Evolutionary conservation across 2,329 filamentous ascomycete genomes (phyloP), one percentile per base, ranked within the genome.

Genomic region (Chaetomium globosum): DNA sequence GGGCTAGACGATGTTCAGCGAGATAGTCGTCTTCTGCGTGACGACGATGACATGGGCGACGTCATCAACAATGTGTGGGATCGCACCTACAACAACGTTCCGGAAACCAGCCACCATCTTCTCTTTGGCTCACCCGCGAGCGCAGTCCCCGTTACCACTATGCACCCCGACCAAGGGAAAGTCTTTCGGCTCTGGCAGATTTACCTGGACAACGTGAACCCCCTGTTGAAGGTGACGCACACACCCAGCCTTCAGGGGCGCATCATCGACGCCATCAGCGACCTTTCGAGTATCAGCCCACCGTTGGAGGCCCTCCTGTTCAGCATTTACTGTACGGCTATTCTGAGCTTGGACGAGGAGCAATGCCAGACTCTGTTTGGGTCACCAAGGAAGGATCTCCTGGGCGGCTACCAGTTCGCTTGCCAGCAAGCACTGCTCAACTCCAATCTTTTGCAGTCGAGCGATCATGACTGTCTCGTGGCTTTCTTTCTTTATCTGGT

Each of bases 161-260:
- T 87, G 0, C 88, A 90, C 31, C 81, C 82, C 0, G 71, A 77
- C 0, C 77, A 77, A 0, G 75, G 77, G 1, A 76, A 81, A 0
- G 80, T 83, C 7, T 81, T 84, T 64, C 72, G 75, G 28, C 74
- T 85, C 0, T 88, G 86, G 85, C 84, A 87, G 70, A 74, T 81
- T 0, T 88, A 84, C 67, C 74, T 87, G 0, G 80, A 86, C 31
- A 85, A 86, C 49, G 80, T 87, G 59, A 79, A 88, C 67, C 85
- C 85, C 0, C 68, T 88, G 2, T 74, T 87, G n/a, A 87, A 86
- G 60, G 77, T 87, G 43, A 83, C 83, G 0, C 86, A 88, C 68
- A 79, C 80, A 0, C 85, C 85, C 0, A 85, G 74, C 1, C 70
- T 87, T 0, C 85, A 88, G 66, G 69, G 71, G 1, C 79, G 78